phyloP scores from a whole-genome alignment of 1,139 yeast genomes.

The Suhomyces wounanorum region DNA sequence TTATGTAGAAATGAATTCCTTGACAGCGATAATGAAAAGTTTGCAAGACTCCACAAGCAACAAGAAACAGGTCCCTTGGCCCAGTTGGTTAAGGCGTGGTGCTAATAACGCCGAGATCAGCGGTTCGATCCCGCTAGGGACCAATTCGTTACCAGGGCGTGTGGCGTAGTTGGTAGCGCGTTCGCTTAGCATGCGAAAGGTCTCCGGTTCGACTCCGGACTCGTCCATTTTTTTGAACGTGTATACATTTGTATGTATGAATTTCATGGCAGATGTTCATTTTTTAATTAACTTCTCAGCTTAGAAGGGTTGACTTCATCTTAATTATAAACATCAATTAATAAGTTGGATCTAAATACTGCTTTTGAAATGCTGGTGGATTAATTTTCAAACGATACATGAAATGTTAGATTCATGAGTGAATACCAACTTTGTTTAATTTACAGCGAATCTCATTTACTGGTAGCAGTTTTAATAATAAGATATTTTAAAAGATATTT shows the following conservation, averaged over 20 bases:
- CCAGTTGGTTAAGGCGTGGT: conserved; percentile 42
- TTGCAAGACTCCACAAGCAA: neutral
- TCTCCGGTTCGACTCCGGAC: conserved; percentile 91
- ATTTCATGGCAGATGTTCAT: too few species aligned
- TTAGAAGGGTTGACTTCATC: too few species aligned
- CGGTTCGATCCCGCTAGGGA: conserved; percentile 39
- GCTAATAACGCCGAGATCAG: conserved; percentile 45
- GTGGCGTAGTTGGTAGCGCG: conserved; percentile 95
- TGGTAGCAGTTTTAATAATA: neutral
- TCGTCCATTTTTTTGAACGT: conserved; percentile 63
- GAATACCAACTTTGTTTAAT: too few species aligned
- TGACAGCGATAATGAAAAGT: neutral
- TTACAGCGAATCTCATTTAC: neutral
- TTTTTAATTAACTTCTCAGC: too few species aligned
- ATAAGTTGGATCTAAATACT: too few species aligned
- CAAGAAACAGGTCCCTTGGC: conserved; percentile 31
- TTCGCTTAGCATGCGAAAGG: conserved; percentile 89
- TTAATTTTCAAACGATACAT: too few species aligned
- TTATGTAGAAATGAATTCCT: too few species aligned
- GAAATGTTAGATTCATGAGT: too few species aligned
- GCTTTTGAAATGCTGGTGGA: too few species aligned
- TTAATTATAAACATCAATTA: too few species aligned
- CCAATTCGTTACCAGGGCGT: conserved; percentile 53
- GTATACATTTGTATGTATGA: too few species aligned
- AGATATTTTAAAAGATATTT: conserved; percentile 3